phyloP scores from a whole-genome alignment of 2,329 filamentous ascomycete genomes.

The Mycosphaerelloides madeirae region DNA sequence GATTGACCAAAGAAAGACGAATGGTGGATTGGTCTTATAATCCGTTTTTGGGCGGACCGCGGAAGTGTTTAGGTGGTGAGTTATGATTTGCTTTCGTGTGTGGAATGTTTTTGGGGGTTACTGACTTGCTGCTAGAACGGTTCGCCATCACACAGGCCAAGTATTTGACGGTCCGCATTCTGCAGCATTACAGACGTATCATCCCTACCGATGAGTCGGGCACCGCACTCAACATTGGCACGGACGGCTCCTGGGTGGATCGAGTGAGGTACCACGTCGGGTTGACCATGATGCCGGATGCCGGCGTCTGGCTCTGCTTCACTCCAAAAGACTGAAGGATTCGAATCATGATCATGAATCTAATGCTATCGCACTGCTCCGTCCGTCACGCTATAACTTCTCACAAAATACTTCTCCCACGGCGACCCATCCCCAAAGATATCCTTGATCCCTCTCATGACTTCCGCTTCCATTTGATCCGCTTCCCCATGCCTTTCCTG shows the following conservation, averaged over 20 bases:
- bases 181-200: conserved; percentile 6
- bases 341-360: too few relatives aligned
- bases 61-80: conserved; percentile 8
- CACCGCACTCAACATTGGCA: neutral
- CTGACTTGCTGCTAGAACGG: too few relatives aligned
- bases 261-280: conserved; percentile 6
- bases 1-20: conserved; percentile 1
- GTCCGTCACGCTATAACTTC: too few relatives aligned
- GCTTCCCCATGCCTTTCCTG: too few relatives aligned
- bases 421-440: too few relatives aligned
- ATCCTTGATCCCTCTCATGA: too few relatives aligned
- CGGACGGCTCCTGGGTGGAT: conserved; percentile 2
- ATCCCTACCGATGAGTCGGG: conserved; percentile 2
- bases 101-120: too few relatives aligned
- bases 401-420: too few relatives aligned
- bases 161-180: conserved; percentile 4
- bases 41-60: conserved; percentile 7
- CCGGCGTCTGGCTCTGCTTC: conserved; percentile 1
- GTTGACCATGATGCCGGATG: conserved; percentile 7
- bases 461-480: too few relatives aligned
- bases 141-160: conserved; percentile 8
- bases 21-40: conserved; percentile 9
- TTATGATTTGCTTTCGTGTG: too few relatives aligned
- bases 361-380: too few relatives aligned
- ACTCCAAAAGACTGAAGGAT: too few relatives aligned